Percentiles rank a stretch among this genome's conserved stretches.
phyloP scores from a whole-genome alignment of 1,139 yeast genomes.

The Petasospora fabianii region DNA sequence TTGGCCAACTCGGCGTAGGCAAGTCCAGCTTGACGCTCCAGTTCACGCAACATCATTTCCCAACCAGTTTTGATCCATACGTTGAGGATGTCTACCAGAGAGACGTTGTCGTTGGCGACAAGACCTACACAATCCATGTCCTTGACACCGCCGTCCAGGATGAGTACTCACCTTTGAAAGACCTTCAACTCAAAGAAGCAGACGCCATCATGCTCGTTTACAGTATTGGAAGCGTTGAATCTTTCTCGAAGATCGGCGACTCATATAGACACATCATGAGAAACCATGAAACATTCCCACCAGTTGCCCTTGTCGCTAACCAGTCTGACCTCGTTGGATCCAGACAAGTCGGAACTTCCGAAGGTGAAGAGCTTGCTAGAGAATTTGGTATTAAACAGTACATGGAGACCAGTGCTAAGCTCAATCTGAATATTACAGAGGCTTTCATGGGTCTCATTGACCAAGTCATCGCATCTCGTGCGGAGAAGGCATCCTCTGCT shows the following conservation, averaged over 20 bases:
- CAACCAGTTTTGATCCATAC: slow-evolving; percentile 77
- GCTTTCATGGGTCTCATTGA: slow-evolving; percentile 38
- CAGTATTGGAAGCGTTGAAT: slow-evolving; percentile 13
- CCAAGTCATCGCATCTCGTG: slow-evolving; percentile 3
- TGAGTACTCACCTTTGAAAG: slow-evolving; percentile 75
- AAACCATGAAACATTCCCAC: slow-evolving; percentile 46
- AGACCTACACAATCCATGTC: slow-evolving; percentile 67
- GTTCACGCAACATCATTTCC: slow-evolving; percentile 75
- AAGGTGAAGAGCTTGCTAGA: slow-evolving; percentile 57
- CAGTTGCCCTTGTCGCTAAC: slow-evolving; percentile 74
- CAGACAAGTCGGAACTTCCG: slow-evolving; percentile 55
- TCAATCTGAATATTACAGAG: slow-evolving; percentile 53
- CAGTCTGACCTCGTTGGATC: slow-evolving; percentile 50
- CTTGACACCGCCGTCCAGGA: slow-evolving; percentile 87
- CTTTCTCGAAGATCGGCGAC: slow-evolving; percentile 14
- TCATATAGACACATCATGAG: slow-evolving; percentile 20
- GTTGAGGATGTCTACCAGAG: slow-evolving; percentile 78
- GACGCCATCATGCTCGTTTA: slow-evolving; percentile 75
- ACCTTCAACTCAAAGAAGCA: slow-evolving; percentile 72
- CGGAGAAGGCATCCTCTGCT: background rate
- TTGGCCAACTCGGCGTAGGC: slow-evolving; percentile 80
- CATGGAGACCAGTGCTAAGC: slow-evolving; percentile 66
- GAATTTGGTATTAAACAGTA: slow-evolving; percentile 45
- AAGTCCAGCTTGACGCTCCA: slow-evolving; percentile 79
- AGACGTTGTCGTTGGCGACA: slow-evolving; percentile 55